Conservation (phyloP, 1,284 basidiomycete genomes). For the Cronartium quercuum region DNA sequence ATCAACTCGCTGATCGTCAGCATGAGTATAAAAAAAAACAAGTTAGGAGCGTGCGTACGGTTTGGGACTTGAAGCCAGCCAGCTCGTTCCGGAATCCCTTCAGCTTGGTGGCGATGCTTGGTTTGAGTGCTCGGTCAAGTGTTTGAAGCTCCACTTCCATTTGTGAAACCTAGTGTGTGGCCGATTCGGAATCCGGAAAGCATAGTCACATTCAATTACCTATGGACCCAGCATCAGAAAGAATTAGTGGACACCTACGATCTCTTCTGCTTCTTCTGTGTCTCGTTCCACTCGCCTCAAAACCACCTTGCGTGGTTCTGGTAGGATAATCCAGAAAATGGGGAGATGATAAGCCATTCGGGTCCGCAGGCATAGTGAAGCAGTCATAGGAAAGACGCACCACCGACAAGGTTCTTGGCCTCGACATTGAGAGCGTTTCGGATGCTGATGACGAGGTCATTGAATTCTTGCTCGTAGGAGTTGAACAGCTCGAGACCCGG, state of each 20-base stretch:
- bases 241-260: conserved; percentile 56
- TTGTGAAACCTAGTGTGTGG: conserved; percentile 69
- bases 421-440: conserved; percentile 17
- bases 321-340: background rate
- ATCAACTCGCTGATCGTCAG: background rate
- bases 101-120: conserved; percentile 67
- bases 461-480: conserved; percentile 37
- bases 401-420: conserved; percentile 31
- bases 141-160: conserved; percentile 99
- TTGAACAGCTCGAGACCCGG: conserved; percentile 35
- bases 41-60: conserved; percentile 50
- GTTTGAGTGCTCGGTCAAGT: conserved; percentile 75
- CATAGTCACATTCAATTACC: background rate
- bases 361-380: background rate
- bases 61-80: conserved; percentile 66
- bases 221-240: background rate
- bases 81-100: conserved; percentile 66
- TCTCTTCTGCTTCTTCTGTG: conserved; percentile 95
- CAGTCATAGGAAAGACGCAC: background rate
- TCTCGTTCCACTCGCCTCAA: conserved; percentile 86
- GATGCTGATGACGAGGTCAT: conserved; percentile 32
- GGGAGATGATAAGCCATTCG: background rate
- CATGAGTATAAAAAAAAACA: background rate
- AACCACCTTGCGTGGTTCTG: conserved; percentile 76
- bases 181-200: background rate